These are phyloP conservation scores for Phialophora chinensis DNA, from an alignment of 2,329 filamentous ascomycete species.

Conservation along the genomic window DNA sequence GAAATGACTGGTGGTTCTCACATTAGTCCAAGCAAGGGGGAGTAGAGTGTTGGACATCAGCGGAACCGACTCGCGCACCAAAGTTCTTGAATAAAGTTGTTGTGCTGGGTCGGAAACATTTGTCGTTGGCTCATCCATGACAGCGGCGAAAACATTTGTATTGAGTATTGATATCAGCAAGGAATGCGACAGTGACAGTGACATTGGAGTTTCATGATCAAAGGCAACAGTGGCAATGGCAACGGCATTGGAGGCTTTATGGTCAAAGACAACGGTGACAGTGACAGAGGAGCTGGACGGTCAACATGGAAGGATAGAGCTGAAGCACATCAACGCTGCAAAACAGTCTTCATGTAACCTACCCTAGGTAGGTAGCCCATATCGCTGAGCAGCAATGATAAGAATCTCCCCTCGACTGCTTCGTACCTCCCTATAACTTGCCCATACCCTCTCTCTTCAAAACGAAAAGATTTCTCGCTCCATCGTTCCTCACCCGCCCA, in stretches of 20 bases:
- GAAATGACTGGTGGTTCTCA: neutral
- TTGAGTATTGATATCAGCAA: neutral
- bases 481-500: conserved; percentile 52
- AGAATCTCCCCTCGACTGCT: neutral
- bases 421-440: conserved; percentile 26
- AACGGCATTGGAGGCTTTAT: neutral
- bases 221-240: neutral
- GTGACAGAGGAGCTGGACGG: neutral
- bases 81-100: neutral
- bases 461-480: conserved; percentile 50
- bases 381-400: neutral
- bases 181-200: neutral
- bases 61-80: neutral
- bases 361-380: neutral
- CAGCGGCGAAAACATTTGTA: neutral
- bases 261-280: neutral
- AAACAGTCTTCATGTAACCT: neutral
- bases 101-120: neutral
- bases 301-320: neutral
- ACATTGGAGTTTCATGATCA: neutral
- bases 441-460: conserved; percentile 33
- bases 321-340: neutral
- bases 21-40: neutral
- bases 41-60: neutral
- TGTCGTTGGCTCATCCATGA: neutral